A percentile compares a stretch with the other conserved stretches of the same genome.
Evolutionary conservation across 2,329 filamentous ascomycete genomes (phyloP).

Genomic region (Xylariaceae sp.): DNA sequence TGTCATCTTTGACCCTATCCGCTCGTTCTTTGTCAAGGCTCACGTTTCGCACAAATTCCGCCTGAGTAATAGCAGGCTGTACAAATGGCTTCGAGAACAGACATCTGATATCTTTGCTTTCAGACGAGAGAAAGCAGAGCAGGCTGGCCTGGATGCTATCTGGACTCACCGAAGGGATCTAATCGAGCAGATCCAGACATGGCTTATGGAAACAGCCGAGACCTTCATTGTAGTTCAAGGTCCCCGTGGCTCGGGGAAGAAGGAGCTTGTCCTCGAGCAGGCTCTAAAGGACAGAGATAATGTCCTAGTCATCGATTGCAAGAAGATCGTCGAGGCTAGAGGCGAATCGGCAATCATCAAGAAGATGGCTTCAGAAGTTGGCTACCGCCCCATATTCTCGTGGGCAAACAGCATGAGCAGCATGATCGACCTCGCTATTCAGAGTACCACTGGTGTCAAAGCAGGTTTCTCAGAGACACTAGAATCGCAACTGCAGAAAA

Average conservation of each 20-base stretch:
- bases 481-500: constrained; percentile 87
- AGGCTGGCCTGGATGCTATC: constrained; percentile 76
- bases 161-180: constrained; percentile 86
- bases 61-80: constrained; percentile 74
- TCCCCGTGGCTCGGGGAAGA: constrained; percentile 88
- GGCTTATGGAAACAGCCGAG: constrained; percentile 86
- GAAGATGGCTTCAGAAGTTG: constrained; percentile 80
- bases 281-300: constrained; percentile 77
- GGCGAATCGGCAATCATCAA: constrained; percentile 87
- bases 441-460: constrained; percentile 93
- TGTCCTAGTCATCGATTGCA: constrained; percentile 89
- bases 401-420: constrained; percentile 97
- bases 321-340: constrained; percentile 87
- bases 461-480: constrained; percentile 93
- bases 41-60: constrained; percentile 82
- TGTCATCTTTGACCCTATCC: constrained; percentile 90
- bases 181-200: constrained; percentile 82
- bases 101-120: constrained; percentile 71
- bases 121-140: constrained; percentile 62
- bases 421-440: constrained; percentile 88
- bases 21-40: constrained; percentile 88
- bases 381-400: constrained; percentile 91
- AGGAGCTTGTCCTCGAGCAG: constrained; percentile 85
- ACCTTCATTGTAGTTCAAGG: constrained; percentile 96
- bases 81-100: constrained; percentile 82